phyloP scores from a whole-genome alignment of 1,139 yeast species.

The Diutina neorugosa region DNA sequence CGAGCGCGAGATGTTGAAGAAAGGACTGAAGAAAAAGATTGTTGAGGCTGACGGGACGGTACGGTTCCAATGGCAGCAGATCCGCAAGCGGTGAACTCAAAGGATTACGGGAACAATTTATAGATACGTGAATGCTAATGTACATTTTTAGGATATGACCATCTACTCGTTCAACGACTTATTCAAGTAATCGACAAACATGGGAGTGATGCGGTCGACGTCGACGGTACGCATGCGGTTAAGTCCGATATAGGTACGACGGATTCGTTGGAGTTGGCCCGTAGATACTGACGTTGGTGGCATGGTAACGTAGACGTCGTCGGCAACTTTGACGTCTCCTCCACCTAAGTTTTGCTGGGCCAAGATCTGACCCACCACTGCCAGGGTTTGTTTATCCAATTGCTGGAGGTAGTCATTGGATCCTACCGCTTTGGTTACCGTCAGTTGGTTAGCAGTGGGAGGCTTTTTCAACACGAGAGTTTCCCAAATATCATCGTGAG shows the following conservation, averaged over 20 bases:
- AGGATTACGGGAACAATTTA: not conserved
- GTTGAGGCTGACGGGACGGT: constrained; percentile 52
- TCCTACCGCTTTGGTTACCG: constrained; percentile 59
- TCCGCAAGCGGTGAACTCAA: constrained; percentile 51
- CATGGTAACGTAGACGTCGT: constrained; percentile 37
- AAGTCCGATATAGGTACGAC: constrained; percentile 70
- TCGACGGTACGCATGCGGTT: constrained; percentile 72
- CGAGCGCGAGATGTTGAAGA: constrained; percentile 82
- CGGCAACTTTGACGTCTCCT: constrained; percentile 37
- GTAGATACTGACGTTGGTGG: constrained; percentile 55
- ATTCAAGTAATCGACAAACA: constrained; percentile 66
- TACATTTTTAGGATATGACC: no score
- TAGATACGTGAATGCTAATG: not conserved
- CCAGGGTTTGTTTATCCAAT: constrained; percentile 61
- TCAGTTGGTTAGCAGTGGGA: constrained; percentile 68
- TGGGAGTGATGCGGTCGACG: constrained; percentile 47
- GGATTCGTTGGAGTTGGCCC: constrained; percentile 71
- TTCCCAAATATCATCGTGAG: constrained; percentile 63
- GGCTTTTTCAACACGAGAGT: constrained; percentile 51
- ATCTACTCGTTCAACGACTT: constrained; percentile 11
- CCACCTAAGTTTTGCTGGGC: constrained; percentile 46
- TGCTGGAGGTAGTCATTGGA: constrained; percentile 68
- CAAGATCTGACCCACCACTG: constrained; percentile 43
- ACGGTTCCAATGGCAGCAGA: constrained; percentile 77
- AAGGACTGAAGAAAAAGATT: constrained; percentile 74